Evolutionary conservation across 805 yeast genomes (phyloP).

Genomic region (Ogataea paradorogensis): DNA sequence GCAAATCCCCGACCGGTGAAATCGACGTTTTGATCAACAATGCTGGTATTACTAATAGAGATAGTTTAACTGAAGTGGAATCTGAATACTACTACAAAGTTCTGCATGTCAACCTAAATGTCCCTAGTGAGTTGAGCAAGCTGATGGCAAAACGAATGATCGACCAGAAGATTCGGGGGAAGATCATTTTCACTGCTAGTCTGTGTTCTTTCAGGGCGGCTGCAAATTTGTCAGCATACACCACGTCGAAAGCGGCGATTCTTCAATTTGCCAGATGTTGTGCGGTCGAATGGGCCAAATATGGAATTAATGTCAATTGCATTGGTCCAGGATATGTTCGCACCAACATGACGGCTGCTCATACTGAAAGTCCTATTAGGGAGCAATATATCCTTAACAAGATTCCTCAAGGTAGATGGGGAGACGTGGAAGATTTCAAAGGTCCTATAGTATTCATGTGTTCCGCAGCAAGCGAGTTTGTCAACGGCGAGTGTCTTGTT

Average conservation of each 20-base stretch:
- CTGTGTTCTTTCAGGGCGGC: conserved; percentile 42
- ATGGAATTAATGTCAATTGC: conserved; percentile 46
- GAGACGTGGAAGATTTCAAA: conserved; percentile 46
- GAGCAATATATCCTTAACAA: conserved; percentile 33
- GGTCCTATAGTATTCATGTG: conserved; percentile 45
- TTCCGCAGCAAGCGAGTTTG: conserved; percentile 47
- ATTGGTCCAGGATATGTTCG: conserved; percentile 48
- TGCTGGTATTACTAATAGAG: conserved; percentile 36
- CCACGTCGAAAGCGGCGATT: conserved; percentile 43
- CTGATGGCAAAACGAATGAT: conserved; percentile 38
- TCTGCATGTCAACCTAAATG: conserved; percentile 38
- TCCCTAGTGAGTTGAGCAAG: conserved; percentile 38
- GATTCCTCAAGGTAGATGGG: conserved; percentile 48
- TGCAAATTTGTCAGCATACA: conserved; percentile 36
- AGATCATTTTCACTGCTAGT: conserved; percentile 42
- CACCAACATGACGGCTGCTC: conserved; percentile 42
- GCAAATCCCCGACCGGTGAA: conserved; percentile 28
- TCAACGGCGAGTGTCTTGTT: conserved; percentile 48
- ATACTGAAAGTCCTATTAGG: conserved; percentile 29
- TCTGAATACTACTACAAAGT: conserved; percentile 38
- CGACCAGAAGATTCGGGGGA: conserved; percentile 33
- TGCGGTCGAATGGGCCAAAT: conserved; percentile 43
- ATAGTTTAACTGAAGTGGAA: conserved; percentile 35
- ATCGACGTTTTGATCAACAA: conserved; percentile 35
- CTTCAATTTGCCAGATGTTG: conserved; percentile 36